A percentile compares a stretch with the other conserved stretches of the same genome.
Conservation (phyloP, 352 stramenopile genomes). For the Globisporangium uncinulatum region DNA sequence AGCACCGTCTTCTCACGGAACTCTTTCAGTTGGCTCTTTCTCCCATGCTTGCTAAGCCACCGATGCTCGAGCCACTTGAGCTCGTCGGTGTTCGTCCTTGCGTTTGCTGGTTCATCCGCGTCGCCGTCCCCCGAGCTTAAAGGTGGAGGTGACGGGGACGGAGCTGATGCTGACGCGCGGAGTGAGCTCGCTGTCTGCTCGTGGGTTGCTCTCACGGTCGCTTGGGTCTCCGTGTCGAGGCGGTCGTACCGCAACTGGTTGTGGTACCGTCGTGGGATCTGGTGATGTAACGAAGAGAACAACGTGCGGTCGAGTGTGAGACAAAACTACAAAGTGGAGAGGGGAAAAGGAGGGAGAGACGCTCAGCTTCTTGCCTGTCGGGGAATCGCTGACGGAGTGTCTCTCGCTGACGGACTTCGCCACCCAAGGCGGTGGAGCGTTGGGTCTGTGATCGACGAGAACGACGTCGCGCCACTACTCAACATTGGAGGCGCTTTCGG, state of each 20-base stretch:
- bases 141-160: neutral
- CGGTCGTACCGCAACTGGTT: conserved; percentile 26
- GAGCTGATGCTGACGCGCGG: neutral
- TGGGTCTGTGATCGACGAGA: conserved; percentile 46
- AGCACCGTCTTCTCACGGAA: conserved; percentile 60
- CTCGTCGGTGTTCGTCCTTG: conserved; percentile 49
- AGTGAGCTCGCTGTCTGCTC: neutral
- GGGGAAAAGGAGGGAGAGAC: neutral
- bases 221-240: conserved; percentile 7
- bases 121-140: neutral
- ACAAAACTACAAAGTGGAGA: neutral
- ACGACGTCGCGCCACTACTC: conserved; percentile 23
- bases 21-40: conserved; percentile 62
- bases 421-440: conserved; percentile 49
- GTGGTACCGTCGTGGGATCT: conserved; percentile 43
- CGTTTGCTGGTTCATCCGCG: neutral
- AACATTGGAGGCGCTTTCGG: neutral
- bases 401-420: conserved; percentile 32
- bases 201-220: conserved; percentile 2
- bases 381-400: conserved; percentile 11
- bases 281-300: neutral
- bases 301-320: no score
- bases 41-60: conserved; percentile 73
- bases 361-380: conserved; percentile 25
- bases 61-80: conserved; percentile 72